Evolutionary conservation across 2,329 filamentous ascomycete genomes (phyloP), one percentile per base, ranked within the genome.

Genomic region (Aphanocladium album): DNA sequence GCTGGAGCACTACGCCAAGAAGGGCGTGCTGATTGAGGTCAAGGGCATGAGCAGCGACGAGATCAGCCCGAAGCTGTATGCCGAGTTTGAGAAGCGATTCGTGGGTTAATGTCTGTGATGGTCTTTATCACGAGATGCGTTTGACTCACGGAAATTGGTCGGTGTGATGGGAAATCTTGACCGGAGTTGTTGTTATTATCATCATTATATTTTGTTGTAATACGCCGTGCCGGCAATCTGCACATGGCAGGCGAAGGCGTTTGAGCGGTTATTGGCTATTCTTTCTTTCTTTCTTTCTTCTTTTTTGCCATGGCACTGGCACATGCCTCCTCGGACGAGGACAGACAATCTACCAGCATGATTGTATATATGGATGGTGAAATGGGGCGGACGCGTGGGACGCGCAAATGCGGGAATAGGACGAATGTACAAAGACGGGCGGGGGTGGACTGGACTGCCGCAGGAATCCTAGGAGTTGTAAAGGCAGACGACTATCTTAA

Each of bases 11-110:
- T 99, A 99, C 71, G 89, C 90, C 54, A 83, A 84, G 65, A 89
- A 89, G 72, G 91, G 91, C 11, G 87, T 96, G 14, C 77, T 99
- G 41, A 91, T 90, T 84, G 90, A 91, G 63, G 91, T 97, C 4
- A 81, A 91, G 67, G 95, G 95, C 23, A 85, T 93, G 75, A 93
- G 87, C 73, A 96, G 92, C 70, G 91, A 99, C 71, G 95, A 98
- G 77, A 99, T 99, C 67, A 93, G 84, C 58, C 95, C 95, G n/a
- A 87, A 92, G 78, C 80, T 99, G 30, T 90, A 91, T 70, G 76
- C 80, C 9, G 92, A 96, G 75, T 90, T 99, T 73, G 87, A 90
- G 76, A 84, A 79, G 70, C 83, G 89, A 60, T 98, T 98, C 61
- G 68, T 71, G 46, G 57, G 65, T 35, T 74, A 17, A 33, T 19